These are phyloP conservation scores for Sporothrix euskadiensis DNA, from an alignment of 2,329 filamentous ascomycete species.

Conservation along the genomic window DNA sequence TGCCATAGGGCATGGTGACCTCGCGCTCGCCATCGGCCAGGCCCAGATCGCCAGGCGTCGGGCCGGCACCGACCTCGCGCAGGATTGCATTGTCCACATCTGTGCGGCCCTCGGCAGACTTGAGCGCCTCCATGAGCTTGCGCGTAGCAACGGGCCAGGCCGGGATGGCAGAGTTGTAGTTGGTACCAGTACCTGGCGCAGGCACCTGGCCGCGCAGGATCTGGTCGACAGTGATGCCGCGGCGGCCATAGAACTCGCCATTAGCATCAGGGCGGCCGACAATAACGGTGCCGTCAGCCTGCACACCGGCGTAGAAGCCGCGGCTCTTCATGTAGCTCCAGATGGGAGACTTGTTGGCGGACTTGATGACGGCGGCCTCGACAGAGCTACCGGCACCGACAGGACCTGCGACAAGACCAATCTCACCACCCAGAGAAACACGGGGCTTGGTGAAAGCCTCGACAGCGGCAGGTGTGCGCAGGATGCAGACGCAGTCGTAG, in stretches of 20 bases:
- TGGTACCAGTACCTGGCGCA: constrained; percentile 28
- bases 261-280: constrained; percentile 73
- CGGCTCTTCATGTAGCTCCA: constrained; percentile 68
- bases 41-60: constrained; percentile 27
- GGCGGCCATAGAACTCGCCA: constrained; percentile 64
- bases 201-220: constrained; percentile 33
- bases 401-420: constrained; percentile 70
- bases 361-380: constrained; percentile 60
- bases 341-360: constrained; percentile 44
- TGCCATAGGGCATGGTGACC: neutral
- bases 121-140: constrained; percentile 33
- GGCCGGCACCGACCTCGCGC: constrained; percentile 20
- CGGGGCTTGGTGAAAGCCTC: constrained; percentile 68
- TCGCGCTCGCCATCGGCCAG: neutral
- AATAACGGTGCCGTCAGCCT: constrained; percentile 73
- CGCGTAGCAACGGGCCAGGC: constrained; percentile 1
- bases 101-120: constrained; percentile 32
- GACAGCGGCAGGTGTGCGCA: constrained; percentile 67
- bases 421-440: constrained; percentile 74
- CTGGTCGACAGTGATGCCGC: constrained; percentile 32
- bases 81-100: constrained; percentile 21
- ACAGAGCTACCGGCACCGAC: constrained; percentile 71
- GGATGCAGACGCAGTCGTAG: constrained; percentile 73
- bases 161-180: constrained; percentile 11
- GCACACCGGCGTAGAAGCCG: constrained; percentile 70